Evolutionary conservation across 163 green algal species (phyloP).

Genomic region (Scenedesmus sp.): DNA sequence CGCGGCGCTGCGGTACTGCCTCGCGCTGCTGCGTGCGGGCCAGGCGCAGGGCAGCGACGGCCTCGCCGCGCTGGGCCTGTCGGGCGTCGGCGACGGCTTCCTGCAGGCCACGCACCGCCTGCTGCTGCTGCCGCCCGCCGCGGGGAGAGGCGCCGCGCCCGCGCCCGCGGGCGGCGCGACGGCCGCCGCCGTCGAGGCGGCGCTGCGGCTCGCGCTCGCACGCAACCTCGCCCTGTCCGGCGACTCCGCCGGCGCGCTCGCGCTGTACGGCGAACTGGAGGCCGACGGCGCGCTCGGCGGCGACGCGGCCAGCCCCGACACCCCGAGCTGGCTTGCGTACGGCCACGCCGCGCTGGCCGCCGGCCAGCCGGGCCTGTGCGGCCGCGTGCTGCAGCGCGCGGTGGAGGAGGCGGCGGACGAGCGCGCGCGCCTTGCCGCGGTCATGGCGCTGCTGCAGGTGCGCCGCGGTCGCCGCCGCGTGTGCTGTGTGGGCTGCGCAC

Average conservation of each 20-base stretch:
- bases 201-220: conserved; percentile 44
- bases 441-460: conserved; percentile 36
- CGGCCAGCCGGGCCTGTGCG: not conserved
- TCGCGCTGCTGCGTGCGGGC: conserved; percentile 33
- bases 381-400: not conserved
- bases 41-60: not conserved
- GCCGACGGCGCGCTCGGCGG: conserved; percentile 3
- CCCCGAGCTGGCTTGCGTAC: conserved; percentile 21
- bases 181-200: not conserved
- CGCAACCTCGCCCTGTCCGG: conserved; percentile 38
- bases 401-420: not conserved
- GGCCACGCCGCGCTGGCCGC: conserved; percentile 4
- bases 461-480: no score
- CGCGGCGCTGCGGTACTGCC: conserved; percentile 35
- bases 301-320: not conserved
- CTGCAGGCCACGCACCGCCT: not conserved
- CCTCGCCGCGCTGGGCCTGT: conserved; percentile 14
- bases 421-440: not conserved
- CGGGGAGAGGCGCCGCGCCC: not conserved
- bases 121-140: not conserved
- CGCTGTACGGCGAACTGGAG: conserved; percentile 41
- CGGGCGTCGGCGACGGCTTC: not conserved
- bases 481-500: no score
- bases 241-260: conserved; percentile 13
- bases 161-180: not conserved